Conservation (phyloP, 2,329 filamentous ascomycete species). For the Diaporthe vexans region DNA sequence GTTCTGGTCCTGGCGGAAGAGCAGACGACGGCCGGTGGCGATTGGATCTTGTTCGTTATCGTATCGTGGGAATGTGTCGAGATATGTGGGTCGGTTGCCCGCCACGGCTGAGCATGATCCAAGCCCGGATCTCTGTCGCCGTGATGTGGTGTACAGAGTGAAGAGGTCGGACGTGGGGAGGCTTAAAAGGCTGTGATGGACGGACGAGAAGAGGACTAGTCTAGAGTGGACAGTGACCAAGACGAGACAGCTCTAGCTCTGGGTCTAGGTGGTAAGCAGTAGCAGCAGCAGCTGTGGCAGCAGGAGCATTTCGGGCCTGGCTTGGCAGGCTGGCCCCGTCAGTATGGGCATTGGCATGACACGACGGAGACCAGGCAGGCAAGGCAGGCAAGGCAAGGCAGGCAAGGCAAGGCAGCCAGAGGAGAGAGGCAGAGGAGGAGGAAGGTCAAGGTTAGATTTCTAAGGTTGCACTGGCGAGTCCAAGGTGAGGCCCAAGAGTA, state of each 20-base stretch:
- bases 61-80: constrained; percentile 8
- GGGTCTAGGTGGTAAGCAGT: constrained; percentile 7
- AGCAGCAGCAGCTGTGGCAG: neutral
- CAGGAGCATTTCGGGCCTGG: constrained; percentile 9
- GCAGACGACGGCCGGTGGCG: neutral
- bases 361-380: constrained; percentile 1
- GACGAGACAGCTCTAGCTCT: constrained; percentile 28
- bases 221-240: constrained; percentile 16
- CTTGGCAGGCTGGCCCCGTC: constrained; percentile 17
- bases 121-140: neutral
- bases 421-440: neutral
- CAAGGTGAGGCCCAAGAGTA: constrained; percentile 4
- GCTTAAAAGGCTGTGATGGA: neutral
- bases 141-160: constrained; percentile 8
- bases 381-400: too few relatives aligned
- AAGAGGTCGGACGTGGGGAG: neutral
- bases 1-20: neutral
- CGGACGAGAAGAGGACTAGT: neutral
- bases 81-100: constrained; percentile 12
- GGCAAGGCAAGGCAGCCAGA: neutral
- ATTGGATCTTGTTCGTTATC: constrained; percentile 2
- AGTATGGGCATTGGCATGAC: constrained; percentile 22
- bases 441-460: constrained; percentile 15
- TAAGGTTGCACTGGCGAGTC: constrained; percentile 3
- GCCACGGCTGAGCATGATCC: constrained; percentile 21